Evolutionary conservation across 2,329 filamentous ascomycete species (phyloP), one percentile per base, ranked within the genome.

Genomic region (Pseudocercospora ulei): DNA sequence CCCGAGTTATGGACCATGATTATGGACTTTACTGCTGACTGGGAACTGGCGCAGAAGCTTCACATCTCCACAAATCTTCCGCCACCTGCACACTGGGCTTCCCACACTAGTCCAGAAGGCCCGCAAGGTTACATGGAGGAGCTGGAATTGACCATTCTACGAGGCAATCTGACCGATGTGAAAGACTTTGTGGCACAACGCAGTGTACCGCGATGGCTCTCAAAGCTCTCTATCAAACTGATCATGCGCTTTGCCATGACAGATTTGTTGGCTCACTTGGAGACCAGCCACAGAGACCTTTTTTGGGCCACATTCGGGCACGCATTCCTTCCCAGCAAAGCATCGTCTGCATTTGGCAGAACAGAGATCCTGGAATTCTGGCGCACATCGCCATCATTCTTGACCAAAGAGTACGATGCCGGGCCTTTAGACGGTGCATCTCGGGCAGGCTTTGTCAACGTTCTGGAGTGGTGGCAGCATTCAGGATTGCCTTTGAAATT

Each of bases 181-280:
- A 84, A 83, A 57, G 73, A 76, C 36, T 78, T 83, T 53, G 72
- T 94, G 25, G 74, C 68, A 14, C 67, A 80, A 4, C 54, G 57
- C 37, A 80, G 82, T 11, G 78, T 81, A 0, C 76, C 80, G 20
- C 75, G 75, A 16, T 80, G 84, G 48, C 70, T 95, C 7, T 90
- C 86, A 0, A 80, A 80, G 2, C 69, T 92, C 1, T 82, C 83
- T 23, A 82, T 90, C 46, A 86, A 87, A 55, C 73, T 94, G 25
- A 86, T 94, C 51, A 85, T 95, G 66, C 86, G 90, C 49, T 95
- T 95, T 59, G 82, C 80, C 26, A 78, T 88, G 51, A 81, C 80
- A 9, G 76, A 82, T 7, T 75, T 94, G 3, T 73, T 96, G 20
- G 73, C 75, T 2, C 86, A 81, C 54, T 66, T 85, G 0, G 77